Base-by-base conservation (phyloP, 2,329 filamentous ascomycete species). In the Pleurostoma richardsiae region DNA sequence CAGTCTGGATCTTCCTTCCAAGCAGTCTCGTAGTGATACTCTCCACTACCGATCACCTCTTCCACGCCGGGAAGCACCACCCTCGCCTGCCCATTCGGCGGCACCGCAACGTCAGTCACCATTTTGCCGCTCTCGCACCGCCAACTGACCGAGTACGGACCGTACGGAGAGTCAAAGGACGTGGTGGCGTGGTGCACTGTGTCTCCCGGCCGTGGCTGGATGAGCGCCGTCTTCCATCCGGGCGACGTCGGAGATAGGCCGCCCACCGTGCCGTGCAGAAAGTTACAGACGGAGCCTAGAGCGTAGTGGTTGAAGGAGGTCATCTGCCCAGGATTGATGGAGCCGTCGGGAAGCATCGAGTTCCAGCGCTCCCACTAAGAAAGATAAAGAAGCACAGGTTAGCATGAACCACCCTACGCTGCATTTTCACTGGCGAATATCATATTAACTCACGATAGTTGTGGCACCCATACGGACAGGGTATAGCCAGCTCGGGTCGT, bases 281-380 rank as follows among this genome's bases (percentile, higher is more conserved):
- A 71, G 7, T 63, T 59, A 4, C 59, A 63, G 4, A 72, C 63
- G 4, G 63, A 60, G 0, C 68, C 67, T 11, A 70, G 63, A 0
- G 68, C 66, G 39, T 71, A 71, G 47, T 71, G 66, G 42, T 72
- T 69, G 40, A 69, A 67, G 10, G 61, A 67, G 0, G 67, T 72
- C 68, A 72, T 71, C 29, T 63, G 53, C 0, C 68, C 63, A 0
- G 64, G 59, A 44, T 71, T 71, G 36, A 71, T 59, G 0, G 48
- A 56, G 0, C 65, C 66, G 42, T 70, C 59, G 0, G 64, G 60
- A 6, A 66, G 47, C 51, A 71, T 61, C 19, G 57, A 60, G 27
- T 72, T 64, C 68, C 68, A 71, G 4, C 69, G 60, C 52, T 71
- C 69, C 69, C 67, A 72, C 1, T 44, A 29, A 6, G 3, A 29